Evolutionary conservation across 352 stramenopile genomes (phyloP).

Genomic region (Pythium dissimile): DNA sequence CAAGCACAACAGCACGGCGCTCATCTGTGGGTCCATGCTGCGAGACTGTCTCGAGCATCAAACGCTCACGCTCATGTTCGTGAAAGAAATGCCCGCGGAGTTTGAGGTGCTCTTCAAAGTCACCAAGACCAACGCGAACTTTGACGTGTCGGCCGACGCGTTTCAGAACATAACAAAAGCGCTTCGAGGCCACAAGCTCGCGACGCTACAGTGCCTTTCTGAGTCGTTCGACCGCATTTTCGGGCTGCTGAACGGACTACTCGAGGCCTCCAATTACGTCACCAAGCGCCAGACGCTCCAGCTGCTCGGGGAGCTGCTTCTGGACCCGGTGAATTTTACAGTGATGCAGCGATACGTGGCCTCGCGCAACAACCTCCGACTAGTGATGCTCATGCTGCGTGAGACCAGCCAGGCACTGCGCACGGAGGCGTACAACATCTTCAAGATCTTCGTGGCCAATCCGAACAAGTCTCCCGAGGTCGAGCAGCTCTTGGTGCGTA

Average conservation of each 20-base stretch:
- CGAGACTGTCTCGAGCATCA: constrained; percentile 76
- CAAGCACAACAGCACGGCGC: constrained; percentile 60
- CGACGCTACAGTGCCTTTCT: constrained; percentile 45
- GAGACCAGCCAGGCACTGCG: constrained; percentile 71
- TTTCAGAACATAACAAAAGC: constrained; percentile 76
- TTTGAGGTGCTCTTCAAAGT: constrained; percentile 69
- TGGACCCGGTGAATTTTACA: constrained; percentile 71
- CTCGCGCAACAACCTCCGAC: constrained; percentile 65
- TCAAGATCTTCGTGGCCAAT: constrained; percentile 89
- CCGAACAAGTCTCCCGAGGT: constrained; percentile 76
- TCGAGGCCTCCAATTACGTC: constrained; percentile 66
- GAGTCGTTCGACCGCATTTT: constrained; percentile 69
- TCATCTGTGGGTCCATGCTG: constrained; percentile 80
- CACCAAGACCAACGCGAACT: constrained; percentile 75
- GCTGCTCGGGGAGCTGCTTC: constrained; percentile 65
- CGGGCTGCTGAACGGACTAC: constrained; percentile 51
- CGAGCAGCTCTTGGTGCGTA: constrained; percentile 48
- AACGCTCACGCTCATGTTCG: constrained; percentile 52
- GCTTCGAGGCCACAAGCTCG: constrained; percentile 61
- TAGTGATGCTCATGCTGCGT: constrained; percentile 72
- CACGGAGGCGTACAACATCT: constrained; percentile 85
- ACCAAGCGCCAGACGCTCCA: constrained; percentile 72
- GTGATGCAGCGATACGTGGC: constrained; percentile 80
- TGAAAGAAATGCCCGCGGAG: constrained; percentile 53
- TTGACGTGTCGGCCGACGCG: constrained; percentile 82